A percentile compares a stretch with the other conserved stretches of the same genome.
phyloP scores from a whole-genome alignment of 495 filamentous ascomycete genomes.

The Hypoxylon fuscum region DNA sequence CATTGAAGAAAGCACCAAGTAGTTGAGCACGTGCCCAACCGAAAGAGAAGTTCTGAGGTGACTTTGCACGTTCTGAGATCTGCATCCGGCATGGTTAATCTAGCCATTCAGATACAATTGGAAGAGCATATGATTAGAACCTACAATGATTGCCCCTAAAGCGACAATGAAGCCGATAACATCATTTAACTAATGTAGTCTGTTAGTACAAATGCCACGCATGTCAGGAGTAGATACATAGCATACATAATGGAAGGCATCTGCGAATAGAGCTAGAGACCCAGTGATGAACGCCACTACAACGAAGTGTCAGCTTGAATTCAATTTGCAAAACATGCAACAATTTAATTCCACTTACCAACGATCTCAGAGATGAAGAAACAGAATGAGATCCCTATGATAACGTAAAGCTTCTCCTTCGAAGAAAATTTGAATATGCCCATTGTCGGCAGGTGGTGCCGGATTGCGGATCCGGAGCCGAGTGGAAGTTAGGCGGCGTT shows the following conservation, averaged over 20 bases:
- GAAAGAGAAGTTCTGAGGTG: conserved; percentile 53
- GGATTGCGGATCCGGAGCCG: conserved; percentile 9
- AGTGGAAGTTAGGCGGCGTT: neutral
- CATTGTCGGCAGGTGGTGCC: conserved; percentile 30
- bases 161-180: conserved; percentile 86
- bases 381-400: conserved; percentile 79
- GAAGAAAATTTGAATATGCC: conserved; percentile 45
- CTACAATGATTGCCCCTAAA: conserved; percentile 80
- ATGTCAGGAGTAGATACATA: neutral
- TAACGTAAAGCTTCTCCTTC: conserved; percentile 72
- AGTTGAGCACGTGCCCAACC: conserved; percentile 94
- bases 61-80: conserved; percentile 53
- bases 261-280: conserved; percentile 90
- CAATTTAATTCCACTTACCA: conserved; percentile 46
- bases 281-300: conserved; percentile 81
- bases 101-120: neutral
- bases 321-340: neutral
- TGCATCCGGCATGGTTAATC: conserved; percentile 25
- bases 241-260: conserved; percentile 93
- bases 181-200: conserved; percentile 77
- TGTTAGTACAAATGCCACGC: conserved; percentile 1
- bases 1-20: conserved; percentile 93
- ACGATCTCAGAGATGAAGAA: conserved; percentile 89
- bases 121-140: conserved; percentile 4
- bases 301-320: conserved; percentile 8